A percentile compares a stretch with the other conserved stretches of the same genome.
These are phyloP conservation scores for Phytophthora tentaculata DNA, from an alignment of 352 stramenopile genomes.

Conservation along the genomic window DNA sequence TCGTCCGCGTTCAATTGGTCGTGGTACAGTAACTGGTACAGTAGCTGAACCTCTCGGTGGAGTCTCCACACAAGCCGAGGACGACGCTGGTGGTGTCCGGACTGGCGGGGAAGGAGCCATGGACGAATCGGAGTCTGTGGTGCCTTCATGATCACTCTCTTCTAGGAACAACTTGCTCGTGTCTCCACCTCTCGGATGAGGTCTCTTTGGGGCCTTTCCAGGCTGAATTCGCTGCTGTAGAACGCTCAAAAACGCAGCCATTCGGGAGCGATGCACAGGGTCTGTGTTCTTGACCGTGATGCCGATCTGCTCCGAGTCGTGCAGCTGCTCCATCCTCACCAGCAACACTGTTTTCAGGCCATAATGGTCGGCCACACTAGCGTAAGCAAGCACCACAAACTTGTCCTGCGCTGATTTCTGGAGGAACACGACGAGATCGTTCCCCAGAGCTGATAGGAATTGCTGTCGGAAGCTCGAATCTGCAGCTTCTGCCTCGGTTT, in stretches of 20 bases:
- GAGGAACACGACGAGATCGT: conserved; percentile 67
- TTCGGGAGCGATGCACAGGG: conserved; percentile 51
- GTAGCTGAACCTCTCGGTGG: conserved; percentile 15
- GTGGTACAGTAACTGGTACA: conserved; percentile 5
- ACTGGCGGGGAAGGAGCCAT: conserved; percentile 19
- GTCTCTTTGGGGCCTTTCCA: conserved; percentile 43
- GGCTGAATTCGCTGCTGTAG: conserved; percentile 75
- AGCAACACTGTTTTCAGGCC: conserved; percentile 59
- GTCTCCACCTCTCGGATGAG: conserved; percentile 45
- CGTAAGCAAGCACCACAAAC: conserved; percentile 68
- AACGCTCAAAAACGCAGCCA: conserved; percentile 58
- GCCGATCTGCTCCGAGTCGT: conserved; percentile 70
- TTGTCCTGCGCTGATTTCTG: conserved; percentile 16
- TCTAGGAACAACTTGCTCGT: conserved; percentile 65
- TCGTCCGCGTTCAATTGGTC: conserved; percentile 40
- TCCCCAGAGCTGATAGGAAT: conserved; percentile 53
- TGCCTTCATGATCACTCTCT: conserved; percentile 45
- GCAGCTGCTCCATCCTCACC: conserved; percentile 69
- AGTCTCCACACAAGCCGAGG: conserved; percentile 19
- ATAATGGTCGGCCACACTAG: conserved; percentile 50
- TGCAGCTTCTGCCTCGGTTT: not conserved
- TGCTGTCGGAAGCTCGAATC: conserved; percentile 52
- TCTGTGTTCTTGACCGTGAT: conserved; percentile 78
- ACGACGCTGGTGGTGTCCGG: conserved; percentile 18
- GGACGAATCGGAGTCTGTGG: conserved; percentile 37